Base-by-base conservation (phyloP, 1,139 yeast species). In the Candida labiduridarum region DNA sequence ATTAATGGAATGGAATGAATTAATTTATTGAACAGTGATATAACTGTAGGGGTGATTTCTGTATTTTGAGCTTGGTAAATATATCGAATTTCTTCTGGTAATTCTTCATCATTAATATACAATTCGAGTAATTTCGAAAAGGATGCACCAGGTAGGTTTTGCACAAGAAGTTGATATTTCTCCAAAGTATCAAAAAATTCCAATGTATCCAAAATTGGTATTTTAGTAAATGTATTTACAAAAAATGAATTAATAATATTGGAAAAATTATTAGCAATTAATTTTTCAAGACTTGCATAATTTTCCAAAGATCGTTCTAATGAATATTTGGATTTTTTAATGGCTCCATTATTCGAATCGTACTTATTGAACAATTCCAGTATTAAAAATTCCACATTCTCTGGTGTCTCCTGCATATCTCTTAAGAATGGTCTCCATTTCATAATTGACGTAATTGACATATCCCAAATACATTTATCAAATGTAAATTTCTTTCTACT, bases 381-480 rank as follows among this genome's bases (percentile, higher is more conserved):
- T 12, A 55, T 54, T 35, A 59, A 55, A 2, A 42, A 44, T 14
- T 55, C 58, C 6, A 53, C 52, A 18, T 63, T 60, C 1, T 55
- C 55, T 0, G 53, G 46, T 0, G 65, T 41, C 9, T 56, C 58
- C 4, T 61, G 61, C 12, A 67, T 52, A 25, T 56, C 51, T 18
- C 57, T 49, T 14, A 51, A 48, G 45, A 71, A 63, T 45, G 56
- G 68, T 8, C 56, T 54, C 82, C 82, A 78, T 42, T 62, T 63
- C 34, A 75, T 49, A 1, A 74, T 55, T 18, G 72, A 61, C n/a
- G 72, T 70, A 6, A 67, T 54, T 6, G 77, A 71, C 64, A 76
- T 66, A 55, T 74, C 76, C 82, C 82, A 78, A 29, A 64, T 33
- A 47, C 67, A 64, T 19, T 50, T 54, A 47, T 62, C 65, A 48